Base-by-base conservation (phyloP, 2,329 filamentous ascomycete genomes). In the Calonectria crousiana region DNA sequence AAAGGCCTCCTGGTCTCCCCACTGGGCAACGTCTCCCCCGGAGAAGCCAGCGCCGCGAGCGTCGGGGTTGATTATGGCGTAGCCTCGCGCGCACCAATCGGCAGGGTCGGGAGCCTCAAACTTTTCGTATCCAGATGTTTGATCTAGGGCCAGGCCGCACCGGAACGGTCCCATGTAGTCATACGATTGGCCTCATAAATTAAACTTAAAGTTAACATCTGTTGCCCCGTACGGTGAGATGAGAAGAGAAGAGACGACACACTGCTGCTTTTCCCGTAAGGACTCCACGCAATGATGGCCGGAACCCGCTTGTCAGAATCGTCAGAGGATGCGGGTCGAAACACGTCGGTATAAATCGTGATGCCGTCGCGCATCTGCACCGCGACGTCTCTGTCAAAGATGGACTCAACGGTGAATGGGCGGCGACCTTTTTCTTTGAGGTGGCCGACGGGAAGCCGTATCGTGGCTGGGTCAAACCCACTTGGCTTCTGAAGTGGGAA, bases 61-160 rank as follows among this genome's bases (percentile, higher is more conserved):
- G 18, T 67, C 65, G 9, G 36, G 32, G 47, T 67, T 52, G 34
- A 67, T n/a, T 10, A 67, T 32, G 47, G 65, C 49, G 8, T 67
- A 67, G 32, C 65, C 65, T 8, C 65, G 36, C 5, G 30, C 47
- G 6, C 47, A 53, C 65, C 65, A 67, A 18, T 56, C 65, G 32
- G 65, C 65, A n/a, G 65, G 65, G 26, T 67, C 65, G 14, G 49
- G 65, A 36, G 47, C 65, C 49, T 67, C 66, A 26, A 68, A 68
- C 18, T 58, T 68, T 58, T 68, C 66, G 52, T 68, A 68, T 47
- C 66, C 66, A 32, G 66, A 68, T 14, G 66, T 58, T 47, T 58
- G 66, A 10, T 68, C 34, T 13, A 58, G 16, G 10, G 23, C 6
- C 6, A 68, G 34, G 14, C 66, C 66, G 20, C 34, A 41, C 13